Base-by-base conservation (phyloP, 1,139 yeast species). In the Diutina scorzettiae region DNA sequence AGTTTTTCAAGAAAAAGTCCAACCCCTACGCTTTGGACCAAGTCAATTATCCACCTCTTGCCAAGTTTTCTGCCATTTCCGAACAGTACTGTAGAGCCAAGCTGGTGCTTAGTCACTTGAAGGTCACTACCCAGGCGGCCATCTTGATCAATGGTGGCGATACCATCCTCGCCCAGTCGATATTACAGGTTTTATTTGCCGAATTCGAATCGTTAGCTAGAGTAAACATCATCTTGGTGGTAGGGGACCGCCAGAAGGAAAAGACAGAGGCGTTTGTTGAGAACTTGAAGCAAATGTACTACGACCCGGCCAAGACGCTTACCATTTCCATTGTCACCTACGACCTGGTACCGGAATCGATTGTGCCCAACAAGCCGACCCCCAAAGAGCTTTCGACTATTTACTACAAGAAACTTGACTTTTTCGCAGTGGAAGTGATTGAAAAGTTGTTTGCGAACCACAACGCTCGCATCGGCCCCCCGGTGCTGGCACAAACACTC, bases 81-180 rank as follows among this genome's bases (percentile, higher is more conserved):
- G 56, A 63, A n/a, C 53, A 60, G 20, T 69, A 61, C 45, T 63
- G 67, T 45, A 56, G 66, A 37, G 66, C 71, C 34, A 64, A 63
- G 45, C 70, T 65, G 46, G 61, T 63, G 3, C 58, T 67, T 31
- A 28, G 23, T 6, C 52, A 61, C 3, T 48, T 55, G 23, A 33
- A 41, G 30, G 49, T 17, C 43, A 52, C 21, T 45, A 48, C 32
- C 58, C 60, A 40, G 11, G 50, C 51, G 11, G 63, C 58, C 40
- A 51, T 69, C 8, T 53, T 69, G 40, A 64, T 69, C 43, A 67
- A 69, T 49, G 74, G 74, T 11, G 74, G 64, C 4, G 73, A 69
- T 46, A 66, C 73, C 6, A 55, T 57, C 42, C 49, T 67, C 28
- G 72, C 71, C 0, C 51, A 53, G 41, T 66, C 71, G 1, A 43